These are phyloP conservation scores for Phellinidium pouzarii DNA, from an alignment of 1,284 basidiomycete genomes.

Conservation along the genomic window DNA sequence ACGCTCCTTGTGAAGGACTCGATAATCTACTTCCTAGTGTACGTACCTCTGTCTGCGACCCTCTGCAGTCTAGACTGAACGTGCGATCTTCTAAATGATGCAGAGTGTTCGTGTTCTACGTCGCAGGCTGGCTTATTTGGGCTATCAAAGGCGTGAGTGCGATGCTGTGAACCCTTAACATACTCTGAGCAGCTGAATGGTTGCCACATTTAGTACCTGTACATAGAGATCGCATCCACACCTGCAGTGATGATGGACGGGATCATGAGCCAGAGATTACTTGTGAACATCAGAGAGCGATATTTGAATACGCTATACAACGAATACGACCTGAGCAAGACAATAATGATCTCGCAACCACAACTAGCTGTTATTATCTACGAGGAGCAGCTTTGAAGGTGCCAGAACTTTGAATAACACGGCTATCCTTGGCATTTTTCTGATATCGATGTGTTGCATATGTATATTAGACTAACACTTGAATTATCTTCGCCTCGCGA, in stretches of 20 bases:
- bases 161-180: not conserved
- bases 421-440: too few species aligned
- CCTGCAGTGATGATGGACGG: not conserved
- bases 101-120: not conserved
- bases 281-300: not conserved
- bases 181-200: not conserved
- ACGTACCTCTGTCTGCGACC: too few species aligned
- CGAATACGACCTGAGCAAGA: too few species aligned
- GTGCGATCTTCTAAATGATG: too few species aligned
- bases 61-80: too few species aligned
- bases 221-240: not conserved
- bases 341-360: too few species aligned
- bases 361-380: too few species aligned
- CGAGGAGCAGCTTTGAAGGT: too few species aligned
- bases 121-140: not conserved
- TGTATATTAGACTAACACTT: too few species aligned
- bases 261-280: not conserved
- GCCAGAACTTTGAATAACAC: too few species aligned
- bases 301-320: not conserved
- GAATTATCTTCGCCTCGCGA: too few species aligned
- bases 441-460: too few species aligned
- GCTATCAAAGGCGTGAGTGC: not conserved
- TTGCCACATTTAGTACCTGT: not conserved
- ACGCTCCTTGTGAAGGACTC: conserved; percentile 1
- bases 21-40: not conserved